Evolutionary conservation across 805 yeast genomes (phyloP), one percentile per base, ranked within the genome.

Genomic region (Torulaspora franciscae): DNA sequence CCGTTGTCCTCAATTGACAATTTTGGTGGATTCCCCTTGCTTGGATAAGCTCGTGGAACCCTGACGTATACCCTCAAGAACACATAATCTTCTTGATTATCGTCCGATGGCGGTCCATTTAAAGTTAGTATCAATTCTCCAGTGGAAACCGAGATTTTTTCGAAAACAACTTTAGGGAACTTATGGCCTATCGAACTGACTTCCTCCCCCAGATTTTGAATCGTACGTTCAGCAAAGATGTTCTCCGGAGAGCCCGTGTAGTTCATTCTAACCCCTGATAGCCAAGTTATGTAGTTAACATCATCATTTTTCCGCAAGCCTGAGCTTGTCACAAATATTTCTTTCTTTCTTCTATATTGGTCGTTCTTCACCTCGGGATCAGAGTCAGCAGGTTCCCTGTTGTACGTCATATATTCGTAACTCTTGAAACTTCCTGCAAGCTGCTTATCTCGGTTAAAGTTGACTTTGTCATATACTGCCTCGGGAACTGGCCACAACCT

Each of bases 191-290:
- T 88, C 13, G 78, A 71, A 51, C 95, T 83, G 1, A 93, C 89
- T 63, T 91, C 99, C 63, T 90, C 96, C 6, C 96, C 96, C 22
- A 91, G 65, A 57, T 87, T 88, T 19, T 81, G 77, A 3, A 79
- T 74, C 8, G 60, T 51, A 6, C 56, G 47, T 14, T 66, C 70
- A 17, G 67, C 69, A 40, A 68, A 64, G 1, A 61, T 56, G 41
- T 64, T 59, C 34, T 65, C 68, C 26, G 72, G 64, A 0, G 72
- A 68, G 36, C 59, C 64, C 3, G 54, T 50, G 30, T 61, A 37
- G 56, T 66, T 60, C 62, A 91, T 78, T 46, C 89, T 73, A 6
- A 91, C 95, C 41, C 98, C 97, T 0, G 96, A 82, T 30, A 95
- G 81, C 98, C 98, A 91, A 51, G 84, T 81, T 49, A 91, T 68